A percentile compares a stretch with the other conserved stretches of the same genome.
Evolutionary conservation across 2,329 filamentous ascomycete genomes (phyloP).

Genomic region (Atkinsonella hypoxylon): DNA sequence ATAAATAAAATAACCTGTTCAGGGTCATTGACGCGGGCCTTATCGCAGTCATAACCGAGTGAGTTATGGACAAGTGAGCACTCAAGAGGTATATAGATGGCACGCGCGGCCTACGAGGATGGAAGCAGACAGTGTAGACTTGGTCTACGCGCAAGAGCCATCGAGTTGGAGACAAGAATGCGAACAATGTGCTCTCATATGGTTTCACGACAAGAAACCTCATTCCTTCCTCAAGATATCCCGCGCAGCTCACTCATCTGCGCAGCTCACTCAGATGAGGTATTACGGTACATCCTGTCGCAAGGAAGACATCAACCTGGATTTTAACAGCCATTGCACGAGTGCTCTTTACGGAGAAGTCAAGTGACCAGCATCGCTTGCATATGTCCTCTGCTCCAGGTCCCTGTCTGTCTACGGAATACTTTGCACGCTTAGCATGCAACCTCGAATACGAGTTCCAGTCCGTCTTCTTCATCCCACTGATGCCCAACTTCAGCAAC

Average conservation of each 20-base stretch:
- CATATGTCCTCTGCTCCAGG: too few relatives aligned
- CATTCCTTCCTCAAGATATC: constrained; percentile 5
- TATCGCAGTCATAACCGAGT: too few relatives aligned
- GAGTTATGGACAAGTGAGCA: too few relatives aligned
- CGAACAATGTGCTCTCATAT: constrained; percentile 9
- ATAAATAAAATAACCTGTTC: too few relatives aligned
- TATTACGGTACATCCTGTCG: constrained; percentile 7
- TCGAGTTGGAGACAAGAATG: constrained; percentile 10
- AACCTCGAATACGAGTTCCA: not conserved
- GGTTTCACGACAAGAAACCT: constrained; percentile 10
- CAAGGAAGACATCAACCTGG: constrained; percentile 1
- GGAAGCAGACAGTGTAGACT: constrained; percentile 6
- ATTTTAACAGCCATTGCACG: not conserved
- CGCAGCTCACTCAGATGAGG: constrained; percentile 10
- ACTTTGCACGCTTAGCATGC: not conserved
- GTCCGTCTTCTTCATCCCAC: constrained; percentile 1
- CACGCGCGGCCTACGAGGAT: constrained; percentile 6
- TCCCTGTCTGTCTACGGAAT: not conserved
- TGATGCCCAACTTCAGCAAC: not conserved
- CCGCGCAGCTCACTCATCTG: constrained; percentile 11
- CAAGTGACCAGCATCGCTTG: too few relatives aligned
- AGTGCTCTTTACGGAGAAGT: too few relatives aligned
- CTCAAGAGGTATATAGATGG: constrained; percentile 7
- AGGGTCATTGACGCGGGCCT: too few relatives aligned
- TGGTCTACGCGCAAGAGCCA: constrained; percentile 9